Base-by-base conservation (phyloP, 1,284 basidiomycete genomes). In the Ceratobasidium sp. region DNA sequence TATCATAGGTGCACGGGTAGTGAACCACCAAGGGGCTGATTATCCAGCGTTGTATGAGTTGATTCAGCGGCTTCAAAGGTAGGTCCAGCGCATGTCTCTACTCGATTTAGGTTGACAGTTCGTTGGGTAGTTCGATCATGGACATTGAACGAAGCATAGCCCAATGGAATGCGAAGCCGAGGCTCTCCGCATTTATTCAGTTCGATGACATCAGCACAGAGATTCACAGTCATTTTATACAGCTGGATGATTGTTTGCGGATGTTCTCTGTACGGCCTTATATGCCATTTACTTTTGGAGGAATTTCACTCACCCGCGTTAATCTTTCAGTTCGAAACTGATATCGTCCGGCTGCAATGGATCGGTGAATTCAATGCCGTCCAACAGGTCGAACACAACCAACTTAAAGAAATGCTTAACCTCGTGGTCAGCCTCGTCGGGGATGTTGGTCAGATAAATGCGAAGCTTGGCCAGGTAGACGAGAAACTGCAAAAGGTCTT, bases 261-360 rank as follows among this genome's bases (percentile, higher is more conserved):
- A 36, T 51, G 29, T 65, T 65, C 31, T 65, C 50, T 27, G 63
- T 65, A 17, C 22, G 48, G 1, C 6, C 27, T 7, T 22, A 2
- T 8, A 14, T 50, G 11, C 45, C n/a, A n/a, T n/a, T n/a, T n/a
- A n/a, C n/a, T n/a, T n/a, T n/a, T n/a, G n/a, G n/a, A n/a, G n/a
- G n/a, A n/a, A n/a, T n/a, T n/a, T n/a, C 45, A 6, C 8, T 17
- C 17, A 1, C 15, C 7, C 15, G 11, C 27, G 8, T 24, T 6
- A 19, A 5, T 29, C 3, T 45, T 29, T 11, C 45, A 65, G 63
- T 65, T 51, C 22, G 48, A 47, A 27, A 22, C 50, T 15, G 63
- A 65, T 22, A 22, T 65, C 24, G 63, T 48, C 15, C 63, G 36
- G 22, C 19, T 17, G 27, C 63, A 65, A n/a, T 65, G 63, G 63